Base-by-base conservation (phyloP, 2,329 filamentous ascomycete species). In the Ascochyta pisi region DNA sequence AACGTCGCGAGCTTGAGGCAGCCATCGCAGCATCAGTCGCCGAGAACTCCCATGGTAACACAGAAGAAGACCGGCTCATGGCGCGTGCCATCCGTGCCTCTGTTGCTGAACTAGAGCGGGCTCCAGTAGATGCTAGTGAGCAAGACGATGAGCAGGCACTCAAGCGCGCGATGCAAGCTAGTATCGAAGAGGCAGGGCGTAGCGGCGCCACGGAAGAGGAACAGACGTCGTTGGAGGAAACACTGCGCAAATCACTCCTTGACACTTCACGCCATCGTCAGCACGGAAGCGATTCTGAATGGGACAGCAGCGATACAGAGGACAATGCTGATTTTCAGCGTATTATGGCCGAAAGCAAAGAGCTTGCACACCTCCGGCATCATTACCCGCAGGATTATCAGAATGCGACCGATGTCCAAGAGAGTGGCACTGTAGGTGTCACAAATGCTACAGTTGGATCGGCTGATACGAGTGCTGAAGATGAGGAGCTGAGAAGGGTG, bases 1-100 rank as follows among this genome's bases (percentile, higher is more conserved):
- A 84, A n/a, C 80, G 85, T 31, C 80, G 82, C 2, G 88, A 89
- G 53, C 83, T 92, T 38, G 90, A 94, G 69, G 79, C 83, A 38
- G 90, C 90, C 1, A 94, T 95, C 54, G 83, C 82, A 49, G 80
- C 69, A 3, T 76, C 73, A 1, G 88, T 95, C 1, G 78, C 79
- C 7, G 84, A 89, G 68, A 92, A 89, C 0, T 92, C 89, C 0
- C 82, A 79, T 1, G 90, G 91, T 10, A 82, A 94, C 60, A 69
- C 81, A 0, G 81, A 85, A 19, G 89, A 95, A 71, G 91, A 95
- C 66, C 82, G 82, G 22, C 80, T 84, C 55, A 82, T 96, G 43
- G 91, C 92, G 69, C 81, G 85, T 19, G 90, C 90, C 1, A 89
- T 96, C 46, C 82, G 89, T 13, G 86, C 89, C 5, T 91, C 89